Base-by-base conservation (phyloP, 2,329 filamentous ascomycete genomes). In the Alternaria alternata region DNA sequence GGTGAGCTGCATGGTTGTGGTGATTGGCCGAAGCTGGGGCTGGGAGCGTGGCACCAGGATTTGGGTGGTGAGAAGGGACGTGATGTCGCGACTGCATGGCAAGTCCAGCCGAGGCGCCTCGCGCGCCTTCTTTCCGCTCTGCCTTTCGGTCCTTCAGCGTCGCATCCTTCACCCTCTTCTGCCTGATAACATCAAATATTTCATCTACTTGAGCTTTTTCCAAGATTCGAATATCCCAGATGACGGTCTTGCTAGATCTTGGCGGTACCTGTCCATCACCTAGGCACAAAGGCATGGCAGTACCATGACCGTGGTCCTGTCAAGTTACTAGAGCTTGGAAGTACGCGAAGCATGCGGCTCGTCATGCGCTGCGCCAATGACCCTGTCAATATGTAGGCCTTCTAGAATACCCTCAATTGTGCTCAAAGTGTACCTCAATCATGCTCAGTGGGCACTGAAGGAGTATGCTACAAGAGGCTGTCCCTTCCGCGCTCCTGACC, bases 1-100 rank as follows among this genome's bases (percentile, higher is more conserved):
- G 63, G 88, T 91, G 87, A 96, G 69, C 63, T 73, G 75, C 77
- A 79, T 79, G 34, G 59, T 70, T 54, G 59, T 49, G 28, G 28
- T 36, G 38, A 43, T 59, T 53, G 53, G 57, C 38, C 30, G 39
- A 22, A 41, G 39, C 61, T 60, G 53, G 51, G 48, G 54, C 57
- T 41, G 48, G 38, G 14, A 46, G 30, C 30, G 41, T 38, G 22
- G 38, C 26, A 18, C 41, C 30, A 34, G 53, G 38, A 41, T 8
- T 38, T 38, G 22, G 39, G 34, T 48, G 52, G 36, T 49, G 51
- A 34, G 14, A 42, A 48, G 43, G 36, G 30, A 53, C 34, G 38
- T 41, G 18, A 22, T 41, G 52, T 57, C 49, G 56, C 55, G n/a
- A 26, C 42, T 16, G 34, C 48, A 46, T 16, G 66, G 65, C 65